Conservation (phyloP, 2,329 filamentous ascomycete species). For the Xylaria sp. region DNA sequence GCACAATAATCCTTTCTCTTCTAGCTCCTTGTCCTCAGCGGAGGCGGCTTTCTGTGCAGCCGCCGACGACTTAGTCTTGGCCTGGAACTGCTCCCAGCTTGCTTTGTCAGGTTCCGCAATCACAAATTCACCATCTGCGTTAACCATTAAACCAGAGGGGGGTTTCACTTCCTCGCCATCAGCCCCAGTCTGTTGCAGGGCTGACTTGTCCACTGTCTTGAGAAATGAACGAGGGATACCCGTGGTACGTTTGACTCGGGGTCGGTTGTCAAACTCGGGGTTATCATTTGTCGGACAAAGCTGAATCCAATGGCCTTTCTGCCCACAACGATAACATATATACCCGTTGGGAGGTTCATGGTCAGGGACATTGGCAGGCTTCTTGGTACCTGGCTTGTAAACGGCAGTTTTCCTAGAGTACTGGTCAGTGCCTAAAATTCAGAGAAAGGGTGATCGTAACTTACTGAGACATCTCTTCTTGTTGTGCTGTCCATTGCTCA, state of each 20-base stretch:
- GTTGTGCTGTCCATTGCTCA: constrained; percentile 91
- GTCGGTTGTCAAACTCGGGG: constrained; percentile 92
- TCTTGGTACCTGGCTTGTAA: constrained; percentile 71
- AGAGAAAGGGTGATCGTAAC: constrained; percentile 46
- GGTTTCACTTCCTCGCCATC: constrained; percentile 81
- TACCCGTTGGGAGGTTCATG: constrained; percentile 94
- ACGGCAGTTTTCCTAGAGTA: constrained; percentile 68
- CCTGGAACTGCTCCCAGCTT: constrained; percentile 96
- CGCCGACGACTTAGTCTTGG: constrained; percentile 87
- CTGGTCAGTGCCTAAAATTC: constrained; percentile 24
- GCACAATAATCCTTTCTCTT: constrained; percentile 90
- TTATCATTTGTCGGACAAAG: constrained; percentile 98
- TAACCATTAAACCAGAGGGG: constrained; percentile 93
- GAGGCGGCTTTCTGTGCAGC: constrained; percentile 82
- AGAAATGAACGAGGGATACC: constrained; percentile 96
- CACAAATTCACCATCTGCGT: constrained; percentile 96
- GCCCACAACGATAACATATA: constrained; percentile 93
- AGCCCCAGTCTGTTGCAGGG: constrained; percentile 78
- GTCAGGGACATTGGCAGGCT: constrained; percentile 81
- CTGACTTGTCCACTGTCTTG: constrained; percentile 93
- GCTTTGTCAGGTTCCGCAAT: constrained; percentile 95
- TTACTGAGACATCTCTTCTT: constrained; percentile 90
- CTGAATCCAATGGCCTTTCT: constrained; percentile 99
- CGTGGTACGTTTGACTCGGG: constrained; percentile 93
- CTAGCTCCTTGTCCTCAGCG: constrained; percentile 84